These are phyloP conservation scores for Orbilia blumenaviensis DNA, from an alignment of 2,329 filamentous ascomycete species.

Conservation along the genomic window DNA sequence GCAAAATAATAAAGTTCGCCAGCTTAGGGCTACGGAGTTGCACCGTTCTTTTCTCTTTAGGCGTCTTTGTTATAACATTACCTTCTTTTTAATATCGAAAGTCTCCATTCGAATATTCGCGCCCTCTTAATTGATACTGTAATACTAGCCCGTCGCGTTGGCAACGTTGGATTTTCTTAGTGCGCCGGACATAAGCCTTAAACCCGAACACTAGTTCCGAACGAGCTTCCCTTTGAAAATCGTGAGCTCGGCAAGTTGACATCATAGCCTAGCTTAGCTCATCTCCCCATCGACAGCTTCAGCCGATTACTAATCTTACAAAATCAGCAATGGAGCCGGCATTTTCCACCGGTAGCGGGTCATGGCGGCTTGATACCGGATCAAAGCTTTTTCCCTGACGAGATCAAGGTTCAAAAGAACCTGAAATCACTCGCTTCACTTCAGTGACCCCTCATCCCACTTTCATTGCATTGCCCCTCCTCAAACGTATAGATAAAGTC, in stretches of 20 bases:
- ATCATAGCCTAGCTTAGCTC: not conserved
- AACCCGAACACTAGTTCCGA: not conserved
- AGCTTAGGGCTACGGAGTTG: too few relatives aligned
- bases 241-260: slow-evolving; percentile 4
- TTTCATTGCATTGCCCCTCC: not conserved
- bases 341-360: slow-evolving; percentile 4
- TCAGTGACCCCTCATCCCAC: not conserved
- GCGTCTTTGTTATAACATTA: too few relatives aligned
- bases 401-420: not conserved
- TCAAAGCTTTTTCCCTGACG: not conserved
- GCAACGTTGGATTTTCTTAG: not conserved
- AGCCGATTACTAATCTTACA: slow-evolving; percentile 18
- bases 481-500: not conserved
- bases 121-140: too few relatives aligned
- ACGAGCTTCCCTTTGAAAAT: not conserved
- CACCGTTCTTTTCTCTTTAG: too few relatives aligned
- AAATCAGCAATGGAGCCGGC: not conserved
- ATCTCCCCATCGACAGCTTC: not conserved
- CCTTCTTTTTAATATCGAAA: too few relatives aligned
- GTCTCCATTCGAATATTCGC: too few relatives aligned
- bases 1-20: too few relatives aligned
- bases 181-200: not conserved
- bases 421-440: not conserved
- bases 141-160: not conserved
- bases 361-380: slow-evolving; percentile 3